A percentile compares a stretch with the other conserved stretches of the same genome.
Conservation (phyloP, 768 basidiomycete genomes). For the Russula brevipes region DNA sequence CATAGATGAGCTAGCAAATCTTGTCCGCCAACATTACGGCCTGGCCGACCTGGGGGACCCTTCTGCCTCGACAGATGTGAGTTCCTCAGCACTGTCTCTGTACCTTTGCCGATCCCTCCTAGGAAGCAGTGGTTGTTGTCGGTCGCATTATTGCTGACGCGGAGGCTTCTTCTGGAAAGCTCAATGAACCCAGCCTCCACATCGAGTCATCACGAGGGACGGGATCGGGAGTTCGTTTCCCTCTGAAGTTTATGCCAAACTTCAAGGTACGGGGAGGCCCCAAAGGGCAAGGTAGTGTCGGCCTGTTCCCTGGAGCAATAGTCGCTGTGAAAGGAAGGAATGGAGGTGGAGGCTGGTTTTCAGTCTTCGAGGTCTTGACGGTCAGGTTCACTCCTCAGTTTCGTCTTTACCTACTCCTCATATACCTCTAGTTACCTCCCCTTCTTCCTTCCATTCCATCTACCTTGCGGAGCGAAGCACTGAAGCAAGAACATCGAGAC, state of each 20-base stretch:
- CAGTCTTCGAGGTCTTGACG: conserved; percentile 72
- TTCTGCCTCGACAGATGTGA: conserved; percentile 47
- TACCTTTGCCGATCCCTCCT: conserved; percentile 23
- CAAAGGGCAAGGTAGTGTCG: conserved; percentile 57
- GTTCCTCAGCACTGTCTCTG: neutral
- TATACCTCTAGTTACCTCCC: conserved; percentile 52
- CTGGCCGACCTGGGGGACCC: conserved; percentile 79
- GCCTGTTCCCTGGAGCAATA: conserved; percentile 86
- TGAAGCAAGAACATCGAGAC: conserved; percentile 40
- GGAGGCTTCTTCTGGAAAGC: conserved; percentile 56
- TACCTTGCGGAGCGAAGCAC: conserved; percentile 31
- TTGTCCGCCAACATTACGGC: conserved; percentile 64
- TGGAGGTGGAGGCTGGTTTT: conserved; percentile 84
- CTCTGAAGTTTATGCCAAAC: conserved; percentile 62
- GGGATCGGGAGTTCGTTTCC: conserved; percentile 61
- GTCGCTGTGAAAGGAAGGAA: conserved; percentile 84
- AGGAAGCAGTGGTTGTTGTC: conserved; percentile 34
- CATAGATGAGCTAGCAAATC: conserved; percentile 81
- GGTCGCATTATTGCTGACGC: conserved; percentile 44
- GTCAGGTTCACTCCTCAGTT: conserved; percentile 42
- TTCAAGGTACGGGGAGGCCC: conserved; percentile 61
- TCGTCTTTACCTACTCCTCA: neutral
- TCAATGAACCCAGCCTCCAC: conserved; percentile 66
- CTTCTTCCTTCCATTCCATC: conserved; percentile 41
- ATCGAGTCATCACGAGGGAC: conserved; percentile 83